Conservation (phyloP, 2,329 filamentous ascomycete species). For the Aaosphaeria pasadenensis region DNA sequence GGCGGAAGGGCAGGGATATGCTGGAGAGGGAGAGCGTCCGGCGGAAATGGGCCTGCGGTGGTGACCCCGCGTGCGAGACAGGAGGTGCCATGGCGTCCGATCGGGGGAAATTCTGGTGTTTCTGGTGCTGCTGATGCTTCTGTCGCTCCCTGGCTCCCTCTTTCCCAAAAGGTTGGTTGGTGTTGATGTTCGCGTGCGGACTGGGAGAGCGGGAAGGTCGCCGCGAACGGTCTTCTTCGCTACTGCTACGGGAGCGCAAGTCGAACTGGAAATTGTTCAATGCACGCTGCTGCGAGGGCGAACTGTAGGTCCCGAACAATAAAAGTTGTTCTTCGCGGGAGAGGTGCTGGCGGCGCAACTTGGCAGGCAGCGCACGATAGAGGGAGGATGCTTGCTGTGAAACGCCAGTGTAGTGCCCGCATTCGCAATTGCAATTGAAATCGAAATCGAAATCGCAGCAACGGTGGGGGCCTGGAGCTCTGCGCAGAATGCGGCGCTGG, state of each 20-base stretch:
- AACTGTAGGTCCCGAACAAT: constrained; percentile 50
- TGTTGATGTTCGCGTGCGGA: too few species aligned
- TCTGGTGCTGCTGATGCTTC: not conserved
- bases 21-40: constrained; percentile 71
- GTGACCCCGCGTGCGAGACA: constrained; percentile 5
- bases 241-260: too few species aligned
- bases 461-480: constrained; percentile 14
- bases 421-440: too few species aligned
- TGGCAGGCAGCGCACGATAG: constrained; percentile 69
- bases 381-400: constrained; percentile 60
- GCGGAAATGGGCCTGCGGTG: constrained; percentile 53
- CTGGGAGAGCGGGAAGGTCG: too few species aligned
- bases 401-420: too few species aligned
- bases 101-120: too few species aligned
- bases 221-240: too few species aligned
- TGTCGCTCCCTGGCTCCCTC: too few species aligned
- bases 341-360: constrained; percentile 68
- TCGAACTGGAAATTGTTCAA: too few species aligned
- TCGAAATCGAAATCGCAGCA: too few species aligned
- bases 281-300: too few species aligned
- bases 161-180: too few species aligned
- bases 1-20: constrained; percentile 59
- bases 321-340: constrained; percentile 68
- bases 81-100: constrained; percentile 21
- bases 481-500: constrained; percentile 14